Percentiles rank a stretch among this genome's conserved stretches.
phyloP scores from a whole-genome alignment of 2,329 filamentous ascomycete species.

The Tympanopsis confertula region DNA sequence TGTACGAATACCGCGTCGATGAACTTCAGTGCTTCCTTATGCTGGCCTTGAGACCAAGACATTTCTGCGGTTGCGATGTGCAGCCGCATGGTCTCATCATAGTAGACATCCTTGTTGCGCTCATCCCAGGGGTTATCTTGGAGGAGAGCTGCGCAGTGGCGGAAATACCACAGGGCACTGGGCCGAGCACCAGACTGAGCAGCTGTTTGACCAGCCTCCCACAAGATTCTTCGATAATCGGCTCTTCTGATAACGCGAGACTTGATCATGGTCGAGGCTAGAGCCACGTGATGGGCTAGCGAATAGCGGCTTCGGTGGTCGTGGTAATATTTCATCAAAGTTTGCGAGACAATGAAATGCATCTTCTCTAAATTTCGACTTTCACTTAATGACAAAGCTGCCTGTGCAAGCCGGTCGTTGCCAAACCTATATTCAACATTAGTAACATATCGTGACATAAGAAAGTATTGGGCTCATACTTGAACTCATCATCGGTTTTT shows the following conservation, averaged over 20 bases:
- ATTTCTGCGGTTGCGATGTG: conserved; percentile 47
- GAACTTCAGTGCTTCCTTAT: conserved; percentile 34
- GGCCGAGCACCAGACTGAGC: conserved; percentile 45
- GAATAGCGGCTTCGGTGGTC: conserved; percentile 42
- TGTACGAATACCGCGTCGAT: conserved; percentile 39
- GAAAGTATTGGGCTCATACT: conserved; percentile 11
- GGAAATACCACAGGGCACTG: conserved; percentile 47
- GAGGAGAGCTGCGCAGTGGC: conserved; percentile 40
- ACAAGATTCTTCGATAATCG: conserved; percentile 43
- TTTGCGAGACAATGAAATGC: conserved; percentile 50
- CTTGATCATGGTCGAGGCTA: conserved; percentile 41
- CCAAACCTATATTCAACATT: conserved; percentile 27
- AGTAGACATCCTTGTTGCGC: conserved; percentile 37
- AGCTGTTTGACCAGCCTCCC: conserved; percentile 48
- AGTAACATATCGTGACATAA: conserved; percentile 2
- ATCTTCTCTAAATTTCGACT: conserved; percentile 39
- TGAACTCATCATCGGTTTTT: conserved; percentile 49
- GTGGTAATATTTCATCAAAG: conserved; percentile 40
- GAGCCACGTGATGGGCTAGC: conserved; percentile 46
- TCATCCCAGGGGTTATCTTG: conserved; percentile 48
- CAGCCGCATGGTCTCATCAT: conserved; percentile 45
- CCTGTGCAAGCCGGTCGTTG: conserved; percentile 46
- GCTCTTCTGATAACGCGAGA: conserved; percentile 29
- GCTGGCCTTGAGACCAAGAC: conserved; percentile 41
- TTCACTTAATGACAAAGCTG: conserved; percentile 35